Conservation (phyloP, 345 rosid genomes). For the Eucalyptus shirleyi region DNA sequence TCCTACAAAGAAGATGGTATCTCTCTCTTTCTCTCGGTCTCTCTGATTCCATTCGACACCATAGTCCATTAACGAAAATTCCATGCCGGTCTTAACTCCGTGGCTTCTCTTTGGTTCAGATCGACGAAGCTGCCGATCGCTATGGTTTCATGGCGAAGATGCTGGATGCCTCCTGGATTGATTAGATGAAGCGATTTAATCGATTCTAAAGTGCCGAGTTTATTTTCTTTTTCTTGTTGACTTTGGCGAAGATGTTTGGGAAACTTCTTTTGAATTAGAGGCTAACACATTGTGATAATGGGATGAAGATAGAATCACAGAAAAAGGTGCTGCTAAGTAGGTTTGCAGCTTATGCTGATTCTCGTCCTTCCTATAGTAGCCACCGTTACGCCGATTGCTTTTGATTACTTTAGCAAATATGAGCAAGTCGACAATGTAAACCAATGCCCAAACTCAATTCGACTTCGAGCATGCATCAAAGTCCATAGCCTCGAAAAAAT, state of each 20-base stretch:
- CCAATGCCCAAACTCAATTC: background rate
- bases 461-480: background rate
- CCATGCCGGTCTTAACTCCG: background rate
- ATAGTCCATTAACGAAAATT: background rate
- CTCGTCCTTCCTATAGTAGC: background rate
- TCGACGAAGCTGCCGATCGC: conserved; percentile 78
- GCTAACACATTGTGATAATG: background rate
- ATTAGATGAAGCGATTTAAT: conserved; percentile 6
- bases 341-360: background rate
- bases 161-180: conserved; percentile 62
- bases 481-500: background rate
- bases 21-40: background rate
- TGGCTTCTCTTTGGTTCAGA: conserved; percentile 21
- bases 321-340: background rate
- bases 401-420: background rate
- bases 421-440: background rate
- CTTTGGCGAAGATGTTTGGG: background rate
- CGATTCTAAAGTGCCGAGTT: too few relatives aligned
- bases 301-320: background rate
- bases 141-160: conserved; percentile 79
- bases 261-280: background rate
- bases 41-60: background rate
- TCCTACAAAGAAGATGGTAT: conserved; percentile 65
- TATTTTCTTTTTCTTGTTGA: background rate
- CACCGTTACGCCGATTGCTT: background rate